These are phyloP conservation scores for Syzygium grande DNA, from an alignment of 345 rosid species.

Conservation along the genomic window DNA sequence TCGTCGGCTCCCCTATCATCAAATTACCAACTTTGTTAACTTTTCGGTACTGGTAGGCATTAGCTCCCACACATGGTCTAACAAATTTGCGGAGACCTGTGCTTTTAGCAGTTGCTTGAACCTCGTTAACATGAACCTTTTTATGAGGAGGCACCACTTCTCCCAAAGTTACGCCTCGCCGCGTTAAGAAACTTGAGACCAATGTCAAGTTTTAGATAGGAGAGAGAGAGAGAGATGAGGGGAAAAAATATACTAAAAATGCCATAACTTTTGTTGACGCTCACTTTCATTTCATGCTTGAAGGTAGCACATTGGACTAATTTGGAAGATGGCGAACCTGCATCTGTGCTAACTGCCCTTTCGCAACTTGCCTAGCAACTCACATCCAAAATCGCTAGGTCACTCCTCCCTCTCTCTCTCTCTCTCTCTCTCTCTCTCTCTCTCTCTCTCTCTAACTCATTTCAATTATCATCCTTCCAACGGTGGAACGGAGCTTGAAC, in stretches of 20 bases:
- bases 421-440: too few species aligned
- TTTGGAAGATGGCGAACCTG: neutral
- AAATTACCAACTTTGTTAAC: neutral
- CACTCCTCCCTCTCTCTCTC: neutral
- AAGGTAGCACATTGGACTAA: neutral
- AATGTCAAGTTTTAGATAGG: too few species aligned
- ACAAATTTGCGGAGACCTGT: neutral
- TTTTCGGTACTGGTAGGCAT: too few species aligned
- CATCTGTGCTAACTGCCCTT: neutral
- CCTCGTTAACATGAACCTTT: accelerated
- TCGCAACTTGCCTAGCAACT: neutral
- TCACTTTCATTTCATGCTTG: neutral
- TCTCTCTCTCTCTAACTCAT: neutral
- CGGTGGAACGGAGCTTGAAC: neutral
- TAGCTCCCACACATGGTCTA: neutral
- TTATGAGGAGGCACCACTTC: neutral
- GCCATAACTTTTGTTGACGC: too few species aligned
- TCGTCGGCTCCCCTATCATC: neutral
- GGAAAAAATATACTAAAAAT: too few species aligned
- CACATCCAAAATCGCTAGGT: neutral
- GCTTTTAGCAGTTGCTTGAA: accelerated
- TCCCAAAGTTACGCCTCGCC: neutral
- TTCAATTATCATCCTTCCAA: neutral
- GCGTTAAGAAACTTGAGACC: too few species aligned
- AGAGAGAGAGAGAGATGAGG: too few species aligned